Base-by-base conservation (phyloP, 1,139 yeast genomes). In the Zygoascus sp. region DNA sequence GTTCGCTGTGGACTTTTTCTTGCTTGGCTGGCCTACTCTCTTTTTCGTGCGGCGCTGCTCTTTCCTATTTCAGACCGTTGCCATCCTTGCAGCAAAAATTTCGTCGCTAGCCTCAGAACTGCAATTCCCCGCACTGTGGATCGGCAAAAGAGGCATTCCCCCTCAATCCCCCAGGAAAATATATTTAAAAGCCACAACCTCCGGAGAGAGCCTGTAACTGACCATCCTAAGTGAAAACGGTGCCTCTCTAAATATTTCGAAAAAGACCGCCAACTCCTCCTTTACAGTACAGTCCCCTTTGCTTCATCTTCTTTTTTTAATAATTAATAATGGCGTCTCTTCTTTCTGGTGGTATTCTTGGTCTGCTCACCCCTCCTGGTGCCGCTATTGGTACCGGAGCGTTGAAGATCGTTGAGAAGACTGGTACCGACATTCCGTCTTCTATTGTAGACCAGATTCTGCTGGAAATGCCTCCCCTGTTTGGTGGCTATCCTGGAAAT, bases 401-500 rank as follows among this genome's bases (percentile, higher is more conserved):
- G 17, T 8, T 23, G 15, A 19, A 32, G 4, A 34, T 42, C n/a
- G 32, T 36, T 9, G 17, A 13, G 5, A 13, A 34, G 25, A 17
- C 39, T 7, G 42, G 42, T 11, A 15, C n/a, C 10, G 35, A 25
- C n/a, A 13, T 42, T n/a, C 45, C 45, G 15, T 2, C 11, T 2
- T 13, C 40, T 10, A 10, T 42, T 34, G 25, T 42, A 8, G 30
- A 25, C 22, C 34, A 13, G 25, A 32, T 68, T 5, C 40, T 65
- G 3, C 57, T 60, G 4, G 54, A 55, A 5, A 79, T 81, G 56
- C 76, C 75, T 45, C 74, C 77, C 8, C 63, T 79, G 39, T 82
- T 83, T 66, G 94, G 94, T 8, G 80, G 76, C 32, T 84, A 82
- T 61, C 89, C 92, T 2, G 59, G 58, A n/a, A 42, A 48, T 11